These are phyloP conservation scores for Sphagnum tenellum DNA, from an alignment of 225 moss, liverwort and hornwort genomes.

Conservation along the genomic window DNA sequence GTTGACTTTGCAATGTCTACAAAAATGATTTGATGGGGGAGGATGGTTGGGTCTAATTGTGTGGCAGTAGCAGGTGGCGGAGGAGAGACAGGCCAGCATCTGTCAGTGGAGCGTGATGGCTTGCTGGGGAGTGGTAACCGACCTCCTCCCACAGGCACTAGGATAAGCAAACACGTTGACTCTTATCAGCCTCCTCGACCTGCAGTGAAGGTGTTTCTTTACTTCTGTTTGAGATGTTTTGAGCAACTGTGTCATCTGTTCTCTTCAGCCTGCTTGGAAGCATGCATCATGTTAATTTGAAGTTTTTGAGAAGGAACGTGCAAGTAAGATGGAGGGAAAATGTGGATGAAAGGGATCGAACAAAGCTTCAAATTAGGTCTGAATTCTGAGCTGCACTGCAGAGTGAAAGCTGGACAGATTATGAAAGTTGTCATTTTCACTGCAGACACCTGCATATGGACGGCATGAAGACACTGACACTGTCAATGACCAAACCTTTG, in stretches of 20 bases:
- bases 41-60: not conserved
- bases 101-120: slow-evolving; percentile 61
- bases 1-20: not conserved
- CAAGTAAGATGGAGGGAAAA: no score
- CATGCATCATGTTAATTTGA: no score
- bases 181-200: slow-evolving; percentile 44
- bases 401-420: not conserved
- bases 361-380: no score
- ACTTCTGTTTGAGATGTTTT: no score
- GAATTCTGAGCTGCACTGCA: no score
- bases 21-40: not conserved
- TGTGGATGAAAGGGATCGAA: no score
- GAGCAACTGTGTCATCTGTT: no score
- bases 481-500: slow-evolving; percentile 97
- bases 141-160: slow-evolving; percentile 37
- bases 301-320: no score
- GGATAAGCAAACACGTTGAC: slow-evolving; percentile 27
- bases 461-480: slow-evolving; percentile 89
- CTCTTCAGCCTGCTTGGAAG: no score
- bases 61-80: slow-evolving; percentile 9
- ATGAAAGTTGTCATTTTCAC: slow-evolving; percentile 1
- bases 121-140: slow-evolving; percentile 53
- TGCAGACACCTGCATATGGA: slow-evolving; percentile 63
- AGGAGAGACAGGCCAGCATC: slow-evolving; percentile 33
- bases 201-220: slow-evolving; percentile 26